phyloP scores from a whole-genome alignment of 257 asterid species.

The Cordia subcordata region DNA sequence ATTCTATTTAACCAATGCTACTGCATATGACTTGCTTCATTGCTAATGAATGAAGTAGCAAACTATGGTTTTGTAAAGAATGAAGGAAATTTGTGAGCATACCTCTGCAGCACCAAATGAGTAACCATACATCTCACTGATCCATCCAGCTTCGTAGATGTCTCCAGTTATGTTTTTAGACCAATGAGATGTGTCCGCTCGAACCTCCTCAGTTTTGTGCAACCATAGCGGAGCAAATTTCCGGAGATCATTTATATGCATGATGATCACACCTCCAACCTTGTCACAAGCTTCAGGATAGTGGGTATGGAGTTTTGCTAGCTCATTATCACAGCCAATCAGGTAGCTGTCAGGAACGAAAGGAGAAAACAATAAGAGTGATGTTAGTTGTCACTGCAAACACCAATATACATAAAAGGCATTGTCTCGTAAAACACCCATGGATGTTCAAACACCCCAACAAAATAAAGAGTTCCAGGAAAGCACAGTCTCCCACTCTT shows the following conservation, averaged over 20 bases:
- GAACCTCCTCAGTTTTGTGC: constrained; percentile 94
- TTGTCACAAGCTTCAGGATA: constrained; percentile 85
- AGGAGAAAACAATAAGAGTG: background rate
- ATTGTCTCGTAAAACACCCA: background rate
- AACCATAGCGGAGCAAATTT: constrained; percentile 83
- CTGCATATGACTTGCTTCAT: background rate
- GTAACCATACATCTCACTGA: constrained; percentile 99
- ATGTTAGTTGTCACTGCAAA: background rate
- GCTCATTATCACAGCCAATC: constrained; percentile 94
- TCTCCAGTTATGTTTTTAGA: constrained; percentile 85
- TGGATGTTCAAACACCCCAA: background rate
- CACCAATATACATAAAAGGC: background rate
- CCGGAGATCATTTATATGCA: constrained; percentile 74
- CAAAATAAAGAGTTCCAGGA: constrained; percentile 2
- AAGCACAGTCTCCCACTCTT: constrained; percentile 18
- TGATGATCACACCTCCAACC: constrained; percentile 95
- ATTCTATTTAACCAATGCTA: background rate
- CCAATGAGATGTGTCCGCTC: constrained; percentile 87
- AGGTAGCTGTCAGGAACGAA: constrained; percentile 49
- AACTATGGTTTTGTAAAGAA: background rate
- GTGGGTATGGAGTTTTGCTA: constrained; percentile 81
- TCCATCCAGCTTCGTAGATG: constrained; percentile 94
- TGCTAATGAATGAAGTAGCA: background rate
- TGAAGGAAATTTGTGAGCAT: constrained; percentile 4
- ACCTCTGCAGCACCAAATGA: constrained; percentile 99